Evolutionary conservation across 129 eudicot genomes (phyloP), one percentile per base, ranked within the genome.

Genomic region (Lactuca sativa): DNA sequence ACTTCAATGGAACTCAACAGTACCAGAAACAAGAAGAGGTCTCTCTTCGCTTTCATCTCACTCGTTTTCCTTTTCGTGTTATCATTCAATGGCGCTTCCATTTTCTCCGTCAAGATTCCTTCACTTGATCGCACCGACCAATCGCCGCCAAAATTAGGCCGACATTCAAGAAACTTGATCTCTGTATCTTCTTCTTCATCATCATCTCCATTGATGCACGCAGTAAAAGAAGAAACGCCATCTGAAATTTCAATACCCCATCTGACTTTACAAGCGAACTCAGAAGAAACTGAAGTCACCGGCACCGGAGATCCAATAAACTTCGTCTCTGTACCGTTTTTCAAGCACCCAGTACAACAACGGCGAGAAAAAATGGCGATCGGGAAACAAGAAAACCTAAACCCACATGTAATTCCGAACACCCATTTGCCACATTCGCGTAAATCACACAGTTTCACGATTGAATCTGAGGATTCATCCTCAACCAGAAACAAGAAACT

Each of bases 91-190:
- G 86, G 86, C 53, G 82, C 77, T 25, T 63, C 78, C 38, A 57
- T 86, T 6, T 86, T 89, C 72, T 86, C 75, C 54, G 33, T 79
- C 25, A 73, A 70, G 32, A 47, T 89, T 44, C 83, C 92, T 7
- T 59, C 88, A 62, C 69, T 81, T 4, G 40, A 13, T 12, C 17
- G 65, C 65, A 12, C 48, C 64, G 3, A 7, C 17, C 64, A 21
- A 41, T 53, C 70, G 70, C 62, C 62, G 71, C 86, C 36, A 70
- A 78, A 59, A 62, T 61, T 34, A 13, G 72, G 78, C 81, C 72
- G 84, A 56, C 51, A 75, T 32, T 74, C 96, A 52, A 79, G 86
- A 75, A 82, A 80, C 70, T 44, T 69, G 78, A 73, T 83, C 25
- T 69, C 85, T 17, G 25, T 72, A 14, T 15, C 81, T 56, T 44